These are phyloP conservation scores for Cercospora sp. DNA, from an alignment of 2,329 filamentous ascomycete genomes.

Conservation along the genomic window DNA sequence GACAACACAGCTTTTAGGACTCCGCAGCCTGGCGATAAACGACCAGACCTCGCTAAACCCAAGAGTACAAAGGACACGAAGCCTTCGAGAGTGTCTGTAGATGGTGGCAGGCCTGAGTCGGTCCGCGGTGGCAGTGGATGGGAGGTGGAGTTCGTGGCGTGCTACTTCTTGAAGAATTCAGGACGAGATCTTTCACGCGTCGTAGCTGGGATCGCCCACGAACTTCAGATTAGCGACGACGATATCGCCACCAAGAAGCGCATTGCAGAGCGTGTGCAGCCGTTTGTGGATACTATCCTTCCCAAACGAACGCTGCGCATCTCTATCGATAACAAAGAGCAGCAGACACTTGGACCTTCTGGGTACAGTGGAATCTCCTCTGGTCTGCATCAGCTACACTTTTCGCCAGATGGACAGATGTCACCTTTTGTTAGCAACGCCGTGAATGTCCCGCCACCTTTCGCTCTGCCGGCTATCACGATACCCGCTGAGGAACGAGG, in stretches of 20 bases:
- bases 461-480: slow-evolving; percentile 61
- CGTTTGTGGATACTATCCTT: slow-evolving; percentile 75
- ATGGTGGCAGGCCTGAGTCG: slow-evolving; percentile 19
- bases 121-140: slow-evolving; percentile 51
- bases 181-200: slow-evolving; percentile 66
- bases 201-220: slow-evolving; percentile 68
- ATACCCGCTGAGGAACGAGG: slow-evolving; percentile 74
- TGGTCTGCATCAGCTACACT: slow-evolving; percentile 34
- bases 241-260: slow-evolving; percentile 58
- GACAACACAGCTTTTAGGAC: slow-evolving; percentile 80
- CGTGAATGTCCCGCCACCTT: slow-evolving; percentile 39
- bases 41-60: slow-evolving; percentile 27
- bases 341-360: slow-evolving; percentile 39
- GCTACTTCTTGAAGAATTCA: slow-evolving; percentile 73
- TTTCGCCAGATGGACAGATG: slow-evolving; percentile 21
- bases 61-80: slow-evolving; percentile 25
- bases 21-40: slow-evolving; percentile 32
- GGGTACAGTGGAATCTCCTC: slow-evolving; percentile 38
- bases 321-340: slow-evolving; percentile 51
- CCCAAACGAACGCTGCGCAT: slow-evolving; percentile 69
- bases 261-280: slow-evolving; percentile 68
- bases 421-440: slow-evolving; percentile 27
- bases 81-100: slow-evolving; percentile 37
- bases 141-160: slow-evolving; percentile 80
- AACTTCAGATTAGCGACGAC: slow-evolving; percentile 60